A percentile compares a stretch with the other conserved stretches of the same genome.
Conservation (phyloP, 2,329 filamentous ascomycete species). For the Verticillium longisporum region DNA sequence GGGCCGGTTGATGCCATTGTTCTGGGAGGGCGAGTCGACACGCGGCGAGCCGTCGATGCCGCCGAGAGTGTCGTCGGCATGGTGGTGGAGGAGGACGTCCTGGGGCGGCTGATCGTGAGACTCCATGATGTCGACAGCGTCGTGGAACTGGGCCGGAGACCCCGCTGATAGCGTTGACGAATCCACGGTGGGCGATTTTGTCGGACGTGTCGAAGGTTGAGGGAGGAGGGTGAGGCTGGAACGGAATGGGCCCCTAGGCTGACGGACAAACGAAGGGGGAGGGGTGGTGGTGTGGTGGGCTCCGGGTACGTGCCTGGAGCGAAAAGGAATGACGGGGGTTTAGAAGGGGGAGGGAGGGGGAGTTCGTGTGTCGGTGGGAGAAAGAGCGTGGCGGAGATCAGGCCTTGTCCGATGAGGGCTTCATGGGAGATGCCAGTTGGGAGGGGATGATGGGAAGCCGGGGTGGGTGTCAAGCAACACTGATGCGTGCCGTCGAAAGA, state of each 20-base stretch:
- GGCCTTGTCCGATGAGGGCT: background rate
- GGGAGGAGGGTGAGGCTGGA: background rate
- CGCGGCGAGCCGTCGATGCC: conserved; percentile 41
- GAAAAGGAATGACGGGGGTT: background rate
- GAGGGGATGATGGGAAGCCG: background rate
- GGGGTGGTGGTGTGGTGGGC: no score
- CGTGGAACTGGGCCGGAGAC: conserved; percentile 46
- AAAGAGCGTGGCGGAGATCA: background rate
- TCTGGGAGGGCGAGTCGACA: conserved; percentile 19
- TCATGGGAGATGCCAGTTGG: conserved; percentile 2
- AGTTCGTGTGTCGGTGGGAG: background rate
- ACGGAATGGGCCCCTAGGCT: background rate
- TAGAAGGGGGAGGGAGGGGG: background rate
- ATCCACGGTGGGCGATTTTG: conserved; percentile 37
- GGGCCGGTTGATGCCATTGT: conserved; percentile 17
- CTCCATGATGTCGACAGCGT: conserved; percentile 47
- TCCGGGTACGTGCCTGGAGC: background rate
- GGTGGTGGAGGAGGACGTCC: conserved; percentile 13
- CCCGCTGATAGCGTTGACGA: conserved; percentile 39
- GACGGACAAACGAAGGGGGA: background rate
- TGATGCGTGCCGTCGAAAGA: background rate
- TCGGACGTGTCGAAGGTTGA: background rate
- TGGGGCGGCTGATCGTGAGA: conserved; percentile 22
- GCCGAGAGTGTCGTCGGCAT: conserved; percentile 39
- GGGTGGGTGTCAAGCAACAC: background rate